Conservation (phyloP, 805 yeast genomes). For the Wickerhamiella azyma region DNA sequence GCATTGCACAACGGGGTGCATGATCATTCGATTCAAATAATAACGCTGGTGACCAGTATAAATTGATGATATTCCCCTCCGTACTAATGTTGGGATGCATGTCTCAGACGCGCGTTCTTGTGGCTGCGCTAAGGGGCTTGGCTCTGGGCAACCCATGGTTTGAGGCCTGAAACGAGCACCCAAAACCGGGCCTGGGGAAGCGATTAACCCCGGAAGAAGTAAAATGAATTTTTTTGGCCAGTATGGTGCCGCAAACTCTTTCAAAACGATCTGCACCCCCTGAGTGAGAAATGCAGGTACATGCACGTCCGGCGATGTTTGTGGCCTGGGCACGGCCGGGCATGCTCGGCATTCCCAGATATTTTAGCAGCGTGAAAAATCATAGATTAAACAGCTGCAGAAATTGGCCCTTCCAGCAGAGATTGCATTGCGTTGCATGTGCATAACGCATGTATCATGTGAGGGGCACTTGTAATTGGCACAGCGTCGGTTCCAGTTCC, state of each 20-base stretch:
- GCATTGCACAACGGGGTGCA: too few species aligned
- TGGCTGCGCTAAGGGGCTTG: not conserved
- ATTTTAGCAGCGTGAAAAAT: not conserved
- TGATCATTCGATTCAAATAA: too few species aligned
- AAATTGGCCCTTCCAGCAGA: not conserved
- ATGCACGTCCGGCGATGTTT: not conserved
- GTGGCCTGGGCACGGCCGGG: not conserved
- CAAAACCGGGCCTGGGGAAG: too few species aligned
- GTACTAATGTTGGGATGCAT: not conserved
- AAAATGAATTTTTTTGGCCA: too few species aligned
- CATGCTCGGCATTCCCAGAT: not conserved
- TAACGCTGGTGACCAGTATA: too few species aligned
- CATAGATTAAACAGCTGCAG: not conserved
- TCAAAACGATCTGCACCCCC: not conserved
- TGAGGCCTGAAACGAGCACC: too few species aligned
- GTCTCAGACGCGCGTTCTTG: slow-evolving; percentile 4
- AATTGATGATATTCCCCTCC: too few species aligned
- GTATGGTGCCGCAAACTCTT: not conserved
- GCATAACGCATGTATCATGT: not conserved
- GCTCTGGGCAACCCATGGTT: too few species aligned
- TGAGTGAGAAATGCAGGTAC: slow-evolving; percentile 3
- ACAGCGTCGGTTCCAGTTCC: too few species aligned
- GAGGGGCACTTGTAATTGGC: not conserved
- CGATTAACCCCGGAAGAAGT: too few species aligned
- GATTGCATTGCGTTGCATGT: not conserved